Base-by-base conservation (phyloP, 495 filamentous ascomycete species). In the Podospora australis region DNA sequence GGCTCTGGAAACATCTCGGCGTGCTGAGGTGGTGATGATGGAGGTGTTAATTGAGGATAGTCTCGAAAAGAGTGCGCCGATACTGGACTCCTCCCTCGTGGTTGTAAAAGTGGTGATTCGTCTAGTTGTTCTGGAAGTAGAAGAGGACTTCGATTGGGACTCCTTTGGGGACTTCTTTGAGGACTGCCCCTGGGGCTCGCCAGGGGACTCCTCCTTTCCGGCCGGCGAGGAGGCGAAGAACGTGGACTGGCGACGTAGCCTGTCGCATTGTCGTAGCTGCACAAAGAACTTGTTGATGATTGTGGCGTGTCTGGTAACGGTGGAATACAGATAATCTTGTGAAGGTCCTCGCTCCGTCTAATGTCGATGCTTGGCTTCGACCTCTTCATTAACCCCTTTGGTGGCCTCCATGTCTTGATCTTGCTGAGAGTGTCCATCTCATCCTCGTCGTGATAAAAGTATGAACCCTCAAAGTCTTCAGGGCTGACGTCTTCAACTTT, bases 271-370 rank as follows among this genome's bases (percentile, higher is more conserved):
- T 76, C 67, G 45, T 52, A 70, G 39, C 63, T 73, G 62, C 61
- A 67, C 55, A 74, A 69, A 59, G 73, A 78, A 46, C 67, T 71
- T 17, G 60, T 60, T 16, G 71, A 77, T 16, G 73, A 72, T 48
- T 67, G 62, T 16, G 70, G 69, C 14, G 68, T 72, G 32, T 70
- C 67, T 35, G 70, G 69, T 11, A 72, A 48, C 10, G 70, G 65
- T 32, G 71, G 71, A 43, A 73, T 50, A 32, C 60, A 48, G 17
- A 61, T 50, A 22, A 68, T 66, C 22, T 60, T 58, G 52, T 72
- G 67, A 39, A 72, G 59, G 41, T 65, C 68, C 44, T 70, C 69
- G 50, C 67, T 61, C 48, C 61, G 59, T 23, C 59, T 46, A 39
- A 68, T 61, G 22, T 68, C 64, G 51, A 74, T 65, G 44, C 61